These are phyloP conservation scores for Aspergillus carbonarius DNA, from an alignment of 2,329 filamentous ascomycete species.

Conservation along the genomic window DNA sequence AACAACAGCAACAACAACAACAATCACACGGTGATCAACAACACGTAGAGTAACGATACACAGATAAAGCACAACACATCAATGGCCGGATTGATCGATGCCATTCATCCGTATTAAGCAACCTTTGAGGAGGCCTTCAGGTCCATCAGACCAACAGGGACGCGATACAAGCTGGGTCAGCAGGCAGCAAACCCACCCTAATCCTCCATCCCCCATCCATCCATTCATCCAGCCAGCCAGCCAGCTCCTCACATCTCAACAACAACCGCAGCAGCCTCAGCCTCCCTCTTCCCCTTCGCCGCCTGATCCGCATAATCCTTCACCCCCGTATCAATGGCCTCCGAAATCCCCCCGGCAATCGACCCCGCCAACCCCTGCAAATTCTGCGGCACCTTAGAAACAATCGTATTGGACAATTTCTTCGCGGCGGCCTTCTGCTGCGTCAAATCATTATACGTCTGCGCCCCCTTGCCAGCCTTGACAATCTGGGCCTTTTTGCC, in stretches of 20 bases:
- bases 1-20: too few species aligned
- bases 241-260: neutral
- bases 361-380: constrained; percentile 3
- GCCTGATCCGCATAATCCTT: constrained; percentile 3
- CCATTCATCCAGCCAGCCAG: too few species aligned
- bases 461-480: constrained; percentile 9
- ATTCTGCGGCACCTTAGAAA: constrained; percentile 7
- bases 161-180: neutral
- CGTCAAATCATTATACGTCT: constrained; percentile 8
- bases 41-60: too few species aligned
- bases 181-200: too few species aligned
- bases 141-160: neutral
- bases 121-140: neutral
- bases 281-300: neutral
- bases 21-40: neutral
- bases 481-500: constrained; percentile 9
- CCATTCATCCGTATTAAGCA: neutral
- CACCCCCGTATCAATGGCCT: constrained; percentile 1
- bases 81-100: neutral
- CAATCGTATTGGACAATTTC: constrained; percentile 4
- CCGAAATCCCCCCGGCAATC: neutral
- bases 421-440: constrained; percentile 7
- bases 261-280: neutral
- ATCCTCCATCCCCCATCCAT: too few species aligned
- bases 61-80: too few species aligned